phyloP scores from a whole-genome alignment of 2,329 filamentous ascomycete species.

The Sordariomycetes sp. region DNA sequence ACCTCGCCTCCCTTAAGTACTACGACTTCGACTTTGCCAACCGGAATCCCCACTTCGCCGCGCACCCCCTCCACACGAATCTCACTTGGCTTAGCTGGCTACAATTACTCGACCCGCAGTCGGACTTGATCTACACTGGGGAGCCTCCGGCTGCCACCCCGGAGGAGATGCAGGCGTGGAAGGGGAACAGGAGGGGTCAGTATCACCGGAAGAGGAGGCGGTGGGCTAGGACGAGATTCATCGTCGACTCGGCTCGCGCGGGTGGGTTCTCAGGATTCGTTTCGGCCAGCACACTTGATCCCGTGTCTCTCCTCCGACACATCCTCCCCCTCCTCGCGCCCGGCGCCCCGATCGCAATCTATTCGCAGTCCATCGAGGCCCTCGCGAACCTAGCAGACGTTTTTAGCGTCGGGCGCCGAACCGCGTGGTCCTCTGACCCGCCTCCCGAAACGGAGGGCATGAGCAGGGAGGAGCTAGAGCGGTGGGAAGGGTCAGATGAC shows the following conservation, averaged over 20 bases:
- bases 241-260: conserved; percentile 60
- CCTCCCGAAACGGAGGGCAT: conserved; percentile 30
- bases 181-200: conserved; percentile 67
- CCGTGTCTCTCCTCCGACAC: conserved; percentile 59
- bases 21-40: conserved; percentile 70
- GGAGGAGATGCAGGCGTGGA: conserved; percentile 54
- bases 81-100: conserved; percentile 84
- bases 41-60: conserved; percentile 38
- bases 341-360: conserved; percentile 75
- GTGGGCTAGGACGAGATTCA: conserved; percentile 58
- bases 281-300: conserved; percentile 72
- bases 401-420: conserved; percentile 68
- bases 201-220: conserved; percentile 84
- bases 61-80: conserved; percentile 71
- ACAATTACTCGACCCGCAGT: conserved; percentile 65
- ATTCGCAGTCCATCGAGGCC: conserved; percentile 69
- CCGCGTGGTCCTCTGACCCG: conserved; percentile 53
- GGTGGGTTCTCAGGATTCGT: conserved; percentile 77
- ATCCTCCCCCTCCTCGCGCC: conserved; percentile 69
- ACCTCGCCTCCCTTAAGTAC: conserved; percentile 76
- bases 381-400: conserved; percentile 66
- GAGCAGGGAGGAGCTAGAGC: conserved; percentile 34
- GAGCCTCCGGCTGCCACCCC: conserved; percentile 47
- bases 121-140: conserved; percentile 60
- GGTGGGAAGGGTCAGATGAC: conserved; percentile 51